Evolutionary conservation across 73 alveolate species (phyloP).

Genomic region (Uronychia binucleata): DNA sequence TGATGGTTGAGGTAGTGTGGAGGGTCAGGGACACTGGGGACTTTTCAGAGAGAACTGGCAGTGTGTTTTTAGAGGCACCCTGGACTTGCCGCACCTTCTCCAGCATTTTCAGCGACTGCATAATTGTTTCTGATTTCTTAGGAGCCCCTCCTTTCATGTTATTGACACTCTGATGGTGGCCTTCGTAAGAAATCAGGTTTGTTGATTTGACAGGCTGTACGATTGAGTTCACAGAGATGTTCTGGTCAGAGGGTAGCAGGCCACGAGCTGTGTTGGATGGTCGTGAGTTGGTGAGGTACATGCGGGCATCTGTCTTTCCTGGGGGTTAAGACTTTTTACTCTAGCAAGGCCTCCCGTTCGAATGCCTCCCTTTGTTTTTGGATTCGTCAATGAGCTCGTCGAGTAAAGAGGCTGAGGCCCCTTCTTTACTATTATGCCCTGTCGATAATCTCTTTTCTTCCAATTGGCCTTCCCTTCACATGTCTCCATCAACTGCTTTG

Average conservation of each 20-base stretch:
- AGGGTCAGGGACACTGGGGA: no score
- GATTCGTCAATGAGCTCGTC: neutral
- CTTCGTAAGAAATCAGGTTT: no score
- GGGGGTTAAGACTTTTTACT: neutral
- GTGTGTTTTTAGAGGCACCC: no score
- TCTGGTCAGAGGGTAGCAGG: no score
- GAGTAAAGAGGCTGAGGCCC: neutral
- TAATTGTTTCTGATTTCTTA: neutral
- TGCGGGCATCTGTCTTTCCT: neutral
- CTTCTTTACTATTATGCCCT: neutral
- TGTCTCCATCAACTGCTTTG: no score
- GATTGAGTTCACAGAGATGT: no score
- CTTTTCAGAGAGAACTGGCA: no score
- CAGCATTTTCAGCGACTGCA: neutral
- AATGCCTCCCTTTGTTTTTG: neutral
- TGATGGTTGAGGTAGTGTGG: no score
- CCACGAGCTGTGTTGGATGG: neutral
- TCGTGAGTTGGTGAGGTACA: neutral
- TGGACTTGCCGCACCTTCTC: no score
- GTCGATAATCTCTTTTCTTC: neutral
- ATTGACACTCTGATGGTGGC: neutral
- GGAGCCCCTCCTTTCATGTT: neutral
- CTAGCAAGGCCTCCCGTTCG: neutral
- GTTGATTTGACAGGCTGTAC: no score
- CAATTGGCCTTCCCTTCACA: neutral